Base-by-base conservation (phyloP, 2,329 filamentous ascomycete species). In the Phialemoniopsis sp. region DNA sequence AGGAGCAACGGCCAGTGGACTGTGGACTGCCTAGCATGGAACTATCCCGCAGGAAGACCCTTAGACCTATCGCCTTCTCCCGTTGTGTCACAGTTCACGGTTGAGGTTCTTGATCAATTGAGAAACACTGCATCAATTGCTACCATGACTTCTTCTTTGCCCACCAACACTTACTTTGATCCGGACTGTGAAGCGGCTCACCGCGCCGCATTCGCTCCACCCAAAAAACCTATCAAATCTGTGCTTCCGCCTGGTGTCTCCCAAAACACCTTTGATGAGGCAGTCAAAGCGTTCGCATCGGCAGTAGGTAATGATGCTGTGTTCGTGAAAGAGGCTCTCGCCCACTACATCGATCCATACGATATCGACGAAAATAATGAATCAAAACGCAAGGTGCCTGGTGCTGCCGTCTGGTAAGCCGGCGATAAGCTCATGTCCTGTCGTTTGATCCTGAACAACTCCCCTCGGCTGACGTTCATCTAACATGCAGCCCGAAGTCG, bases 271-370 rank as follows among this genome's bases (percentile, higher is more conserved):
- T 67, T 67, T 34, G 49, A 57, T 17, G 37, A 41, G 8, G 64
- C 62, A 3, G 45, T 68, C 3, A 33, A 50, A 26, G 52, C 56
- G 38, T 55, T 60, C 31, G 50, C 51, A 33, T 44, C 40, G 13
- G 44, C 54, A 12, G 50, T 67, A 6, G 62, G 64, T 4, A 46
- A 59, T 17, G 54, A 62, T n/a, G 54, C 59, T 8, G 62, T 67
- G 3, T 55, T 63, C 29, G 52, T 52, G 9, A 57, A 58, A 6
- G 48, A 57, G 9, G 53, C 46, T 1, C 41, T 69, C 29, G 55
- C 50, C 9, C 60, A 68, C 32, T 67, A 67, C 34, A 60, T 67
- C 21, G 64, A 68, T 37, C 63, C 64, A 8, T 68, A 67, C 35
- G 63, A 68, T 49, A 52, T 67, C 15, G 54, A 54, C 3, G 64